Evolutionary conservation across 2,329 filamentous ascomycete species (phyloP), one percentile per base, ranked within the genome.

Genomic region (Chrysoporthe cubensis): DNA sequence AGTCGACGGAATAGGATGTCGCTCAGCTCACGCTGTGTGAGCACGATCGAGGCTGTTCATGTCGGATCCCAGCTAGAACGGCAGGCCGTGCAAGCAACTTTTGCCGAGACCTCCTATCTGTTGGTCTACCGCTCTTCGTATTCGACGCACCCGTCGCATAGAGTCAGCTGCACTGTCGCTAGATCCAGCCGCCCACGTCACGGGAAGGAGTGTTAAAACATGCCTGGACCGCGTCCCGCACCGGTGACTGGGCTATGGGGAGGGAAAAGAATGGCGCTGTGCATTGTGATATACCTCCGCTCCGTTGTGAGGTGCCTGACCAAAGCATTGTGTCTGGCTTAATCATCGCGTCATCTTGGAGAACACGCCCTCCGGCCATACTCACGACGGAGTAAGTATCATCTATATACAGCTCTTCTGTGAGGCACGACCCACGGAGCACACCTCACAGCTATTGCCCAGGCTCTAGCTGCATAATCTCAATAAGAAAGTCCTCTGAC

Each of bases 121-220:
- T n/a, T 9, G 13, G 21, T 9, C 21, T 54, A 21, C 50, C 50
- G 50, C 50, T 16, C 50, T 54, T 54, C 50, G 50, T 54, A 54
- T 54, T 54, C 21, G 32, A 34, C 18, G 16, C 48, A 52, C n/a
- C 50, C 26, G 13, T 13, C 14, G 50, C 50, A 54, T 54, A 54
- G 50, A 16, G 50, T 54, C 50, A 32, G 50, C 50, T 54, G 26
- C 26, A 34, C 50, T 8, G 50, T 54, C 50, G 50, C 50, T 54
- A 54, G 50, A 26, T 54, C 21, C 50, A 54, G 50, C 50, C 50
- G 50, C 50, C 14, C 50, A 54, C 50, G 50, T 54, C 50, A 54
- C 50, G 50, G 50, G 21, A 21, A 54, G 50, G 26, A 54, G 50
- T 21, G 5, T 54, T 32, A 32, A 14, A 14, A 4, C 13, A 54